Evolutionary conservation across 2,329 filamentous ascomycete species (phyloP).

Genomic region (Clonostachys solani): DNA sequence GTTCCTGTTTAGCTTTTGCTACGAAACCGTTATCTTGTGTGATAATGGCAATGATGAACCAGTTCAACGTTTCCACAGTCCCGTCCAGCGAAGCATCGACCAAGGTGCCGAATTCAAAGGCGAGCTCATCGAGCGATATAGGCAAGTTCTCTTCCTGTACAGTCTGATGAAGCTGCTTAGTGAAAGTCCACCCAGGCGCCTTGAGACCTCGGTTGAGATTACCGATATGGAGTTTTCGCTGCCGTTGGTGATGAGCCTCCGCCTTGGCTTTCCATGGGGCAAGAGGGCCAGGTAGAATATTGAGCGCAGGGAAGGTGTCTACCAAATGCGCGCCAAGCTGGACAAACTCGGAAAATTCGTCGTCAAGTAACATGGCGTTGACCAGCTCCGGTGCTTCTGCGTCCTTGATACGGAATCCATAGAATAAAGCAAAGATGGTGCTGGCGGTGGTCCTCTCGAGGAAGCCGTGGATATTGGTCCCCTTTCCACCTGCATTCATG

Average conservation of each 20-base stretch:
- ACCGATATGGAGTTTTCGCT: conserved; percentile 15
- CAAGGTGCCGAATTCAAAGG: conserved; percentile 22
- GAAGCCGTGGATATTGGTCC: conserved; percentile 18
- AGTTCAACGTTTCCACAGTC: conserved; percentile 17
- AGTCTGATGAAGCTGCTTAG: conserved; percentile 15
- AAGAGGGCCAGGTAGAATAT: conserved; percentile 27
- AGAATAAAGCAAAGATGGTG: conserved; percentile 27
- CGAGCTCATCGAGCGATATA: conserved; percentile 19
- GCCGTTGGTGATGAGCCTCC: conserved; percentile 23
- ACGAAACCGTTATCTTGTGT: conserved; percentile 11
- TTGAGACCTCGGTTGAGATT: conserved; percentile 13
- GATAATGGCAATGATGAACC: conserved; percentile 22
- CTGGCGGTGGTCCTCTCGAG: conserved; percentile 28
- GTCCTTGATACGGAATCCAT: conserved; percentile 24
- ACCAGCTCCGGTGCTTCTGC: conserved; percentile 14
- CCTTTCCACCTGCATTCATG: conserved; percentile 11
- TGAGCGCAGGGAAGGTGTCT: conserved; percentile 34
- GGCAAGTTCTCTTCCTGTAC: conserved; percentile 13
- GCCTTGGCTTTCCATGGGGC: conserved; percentile 26
- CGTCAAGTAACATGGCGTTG: conserved; percentile 14
- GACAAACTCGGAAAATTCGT: conserved; percentile 13
- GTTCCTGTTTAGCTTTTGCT: conserved; percentile 29
- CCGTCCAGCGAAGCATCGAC: conserved; percentile 25
- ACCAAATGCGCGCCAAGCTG: conserved; percentile 29
- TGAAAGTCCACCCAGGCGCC: conserved; percentile 21